Conservation (phyloP, 2,329 filamentous ascomycete genomes). For the Xylaria digitata region DNA sequence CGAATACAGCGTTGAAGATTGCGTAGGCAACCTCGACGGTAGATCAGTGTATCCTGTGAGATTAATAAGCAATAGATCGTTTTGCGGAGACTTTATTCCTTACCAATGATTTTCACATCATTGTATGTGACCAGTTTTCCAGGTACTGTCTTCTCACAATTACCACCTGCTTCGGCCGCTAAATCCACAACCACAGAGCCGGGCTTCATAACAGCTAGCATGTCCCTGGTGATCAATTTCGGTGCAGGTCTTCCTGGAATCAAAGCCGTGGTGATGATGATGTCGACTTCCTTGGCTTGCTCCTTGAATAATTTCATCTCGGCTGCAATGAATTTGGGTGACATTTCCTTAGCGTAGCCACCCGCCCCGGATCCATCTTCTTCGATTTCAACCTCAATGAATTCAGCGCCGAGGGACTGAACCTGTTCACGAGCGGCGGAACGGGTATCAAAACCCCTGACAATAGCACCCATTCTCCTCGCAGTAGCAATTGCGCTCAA, state of each 20-base stretch:
- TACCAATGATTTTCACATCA: constrained; percentile 86
- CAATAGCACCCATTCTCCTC: constrained; percentile 86
- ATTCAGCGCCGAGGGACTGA: constrained; percentile 89
- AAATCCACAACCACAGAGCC: constrained; percentile 90
- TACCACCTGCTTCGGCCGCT: constrained; percentile 87
- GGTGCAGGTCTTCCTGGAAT: constrained; percentile 87
- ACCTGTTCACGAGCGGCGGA: constrained; percentile 90
- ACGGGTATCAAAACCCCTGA: constrained; percentile 90
- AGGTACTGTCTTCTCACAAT: constrained; percentile 83
- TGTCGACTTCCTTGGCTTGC: constrained; percentile 88
- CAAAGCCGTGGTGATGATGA: constrained; percentile 91
- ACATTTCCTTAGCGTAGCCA: constrained; percentile 94
- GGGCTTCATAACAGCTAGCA: constrained; percentile 87
- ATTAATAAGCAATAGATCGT: constrained; percentile 41
- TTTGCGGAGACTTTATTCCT: constrained; percentile 41
- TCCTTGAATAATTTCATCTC: constrained; percentile 94
- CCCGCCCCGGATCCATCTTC: constrained; percentile 87
- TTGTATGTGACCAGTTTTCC: constrained; percentile 77
- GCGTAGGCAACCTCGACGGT: constrained; percentile 85
- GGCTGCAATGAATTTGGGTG: constrained; percentile 89
- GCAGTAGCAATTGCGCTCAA: constrained; percentile 89
- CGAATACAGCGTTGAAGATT: constrained; percentile 89
- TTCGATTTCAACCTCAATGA: constrained; percentile 85
- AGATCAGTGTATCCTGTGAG: constrained; percentile 81
- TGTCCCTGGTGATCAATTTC: constrained; percentile 82